phyloP scores from a whole-genome alignment of 208 protist genomes.

The Crithidia mellificae region DNA sequence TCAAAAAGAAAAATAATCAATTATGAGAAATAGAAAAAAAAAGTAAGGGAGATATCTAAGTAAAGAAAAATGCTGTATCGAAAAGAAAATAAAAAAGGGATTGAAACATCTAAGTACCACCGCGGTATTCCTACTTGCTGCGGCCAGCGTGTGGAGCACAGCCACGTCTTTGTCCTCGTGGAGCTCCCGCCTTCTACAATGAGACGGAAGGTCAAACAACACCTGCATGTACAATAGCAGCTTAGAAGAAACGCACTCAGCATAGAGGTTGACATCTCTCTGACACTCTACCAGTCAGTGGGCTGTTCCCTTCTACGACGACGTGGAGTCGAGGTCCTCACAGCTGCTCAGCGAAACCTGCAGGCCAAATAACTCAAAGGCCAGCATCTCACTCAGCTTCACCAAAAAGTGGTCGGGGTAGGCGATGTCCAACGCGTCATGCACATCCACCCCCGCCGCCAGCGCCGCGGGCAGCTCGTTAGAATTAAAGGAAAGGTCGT shows the following conservation, averaged over 20 bases:
- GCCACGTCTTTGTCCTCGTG: too few relatives aligned
- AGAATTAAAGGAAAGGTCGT: slow-evolving; percentile 12
- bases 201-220: too few relatives aligned
- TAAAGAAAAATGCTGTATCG: slow-evolving; percentile 14
- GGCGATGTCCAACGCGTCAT: slow-evolving; percentile 36
- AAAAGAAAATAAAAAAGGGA: too few relatives aligned
- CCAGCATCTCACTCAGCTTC: slow-evolving; percentile 58
- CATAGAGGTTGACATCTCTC: too few relatives aligned
- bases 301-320: not conserved
- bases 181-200: too few relatives aligned
- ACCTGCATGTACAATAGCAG: too few relatives aligned
- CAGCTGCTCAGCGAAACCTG: slow-evolving; percentile 68
- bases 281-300: too few relatives aligned
- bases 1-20: too few relatives aligned
- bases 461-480: slow-evolving; percentile 15
- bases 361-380: slow-evolving; percentile 61
- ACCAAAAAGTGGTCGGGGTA: slow-evolving; percentile 74
- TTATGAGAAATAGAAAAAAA: not conserved
- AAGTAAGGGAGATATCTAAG: not conserved
- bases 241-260: too few relatives aligned
- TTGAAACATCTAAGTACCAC: too few relatives aligned
- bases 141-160: too few relatives aligned
- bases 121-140: too few relatives aligned
- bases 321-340: slow-evolving; percentile 68
- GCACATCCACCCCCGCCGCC: slow-evolving; percentile 11